phyloP scores from a whole-genome alignment of 306 rosid species.

The Fagus crenata region DNA sequence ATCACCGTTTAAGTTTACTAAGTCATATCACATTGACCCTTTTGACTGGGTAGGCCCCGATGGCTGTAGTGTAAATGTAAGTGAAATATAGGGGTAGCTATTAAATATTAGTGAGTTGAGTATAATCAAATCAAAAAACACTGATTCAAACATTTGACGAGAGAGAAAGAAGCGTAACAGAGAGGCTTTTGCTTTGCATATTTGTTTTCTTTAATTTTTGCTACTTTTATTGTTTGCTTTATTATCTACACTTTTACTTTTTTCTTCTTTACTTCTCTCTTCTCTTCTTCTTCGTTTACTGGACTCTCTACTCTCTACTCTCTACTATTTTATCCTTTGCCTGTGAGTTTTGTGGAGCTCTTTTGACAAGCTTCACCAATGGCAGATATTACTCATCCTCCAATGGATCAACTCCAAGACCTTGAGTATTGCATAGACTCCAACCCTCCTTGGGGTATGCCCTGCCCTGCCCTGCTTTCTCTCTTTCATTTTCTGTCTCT shows the following conservation, averaged over 20 bases:
- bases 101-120: no score
- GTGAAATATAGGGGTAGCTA: conserved; percentile 21
- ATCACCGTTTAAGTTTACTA: not conserved
- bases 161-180: conserved; percentile 19
- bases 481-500: not conserved
- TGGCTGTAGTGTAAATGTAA: conserved; percentile 29
- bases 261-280: conserved; percentile 41
- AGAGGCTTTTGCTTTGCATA: conserved; percentile 47
- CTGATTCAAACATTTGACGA: not conserved
- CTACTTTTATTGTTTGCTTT: conserved; percentile 51
- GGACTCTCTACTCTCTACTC: not conserved
- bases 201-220: conserved; percentile 32
- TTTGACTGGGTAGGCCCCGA: not conserved
- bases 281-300: conserved; percentile 32
- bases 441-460: conserved; percentile 95
- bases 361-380: conserved; percentile 52
- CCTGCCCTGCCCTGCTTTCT: conserved; percentile 21
- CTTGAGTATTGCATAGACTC: conserved; percentile 98
- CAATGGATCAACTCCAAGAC: conserved; percentile 99
- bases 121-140: not conserved
- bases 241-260: conserved; percentile 47
- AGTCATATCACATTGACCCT: not conserved
- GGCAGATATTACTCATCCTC: conserved; percentile 92
- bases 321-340: conserved; percentile 29
- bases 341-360: conserved; percentile 33